Base-by-base conservation (phyloP, 768 basidiomycete species). In the Auricularia sp. region DNA sequence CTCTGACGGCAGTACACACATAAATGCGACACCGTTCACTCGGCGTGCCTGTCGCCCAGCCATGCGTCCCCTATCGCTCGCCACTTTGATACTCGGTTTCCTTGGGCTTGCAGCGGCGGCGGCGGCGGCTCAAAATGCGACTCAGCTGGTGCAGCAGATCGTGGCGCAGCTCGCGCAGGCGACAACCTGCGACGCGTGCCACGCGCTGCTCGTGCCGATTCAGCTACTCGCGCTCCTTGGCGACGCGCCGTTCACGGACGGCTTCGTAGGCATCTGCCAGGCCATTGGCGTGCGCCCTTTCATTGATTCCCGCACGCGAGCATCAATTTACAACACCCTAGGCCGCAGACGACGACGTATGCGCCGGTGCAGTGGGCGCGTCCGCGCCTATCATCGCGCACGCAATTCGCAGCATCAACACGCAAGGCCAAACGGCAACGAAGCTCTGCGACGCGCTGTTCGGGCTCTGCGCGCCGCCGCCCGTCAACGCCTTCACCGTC, bases 311-410 rank as follows among this genome's bases (percentile, higher is more conserved):
- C n/a, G 16, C 16, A 29, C 29, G 29, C 29, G 29, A 29, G 29
- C 29, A 29, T 29, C 29, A 29, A 29, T 2, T 2, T 29, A 29
- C 29, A 24, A 21, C 7, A n/a, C 6, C 4, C 5, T 63, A 84
- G 84, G 72, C 81, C 6, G 78, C 81, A 68, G 84, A 85, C 69
- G 73, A 75, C 10, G 85, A 87, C 69, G 83, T 87, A 18, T 87
- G 85, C 70, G 73, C 76, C 62, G 85, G 86, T 29, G 73, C 79
- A 3, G 70, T 86, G 59, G 72, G 67, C 4, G 73, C 80, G 58
- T 81, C 84, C 71, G 85, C 79, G 2, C 85, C 85, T 2, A 82
- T 85, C 65, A 71, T 87, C 58, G 83, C 84, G 1, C 82, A 85
- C 65, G 80, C 78, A 63, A 71, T 87, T 36, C 80, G 85, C 13